These are phyloP conservation scores for Albifimbria verrucaria DNA, from an alignment of 2,329 filamentous ascomycete species.

Conservation along the genomic window DNA sequence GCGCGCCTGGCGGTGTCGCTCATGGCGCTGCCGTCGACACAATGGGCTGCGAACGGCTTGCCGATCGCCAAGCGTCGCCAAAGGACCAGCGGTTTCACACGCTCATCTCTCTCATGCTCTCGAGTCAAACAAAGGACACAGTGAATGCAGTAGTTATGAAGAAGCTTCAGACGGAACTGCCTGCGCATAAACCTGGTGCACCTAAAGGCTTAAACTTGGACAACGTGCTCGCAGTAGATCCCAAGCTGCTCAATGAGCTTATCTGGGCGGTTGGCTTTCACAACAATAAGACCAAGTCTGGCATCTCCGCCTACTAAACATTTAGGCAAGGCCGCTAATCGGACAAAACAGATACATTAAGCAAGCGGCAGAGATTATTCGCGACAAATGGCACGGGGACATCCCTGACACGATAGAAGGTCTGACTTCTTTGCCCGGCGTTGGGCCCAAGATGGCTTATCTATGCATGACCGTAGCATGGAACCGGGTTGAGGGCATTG, in stretches of 20 bases:
- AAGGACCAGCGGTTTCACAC: constrained; percentile 76
- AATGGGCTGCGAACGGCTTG: constrained; percentile 88
- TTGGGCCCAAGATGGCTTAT: constrained; percentile 94
- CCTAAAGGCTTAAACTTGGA: constrained; percentile 64
- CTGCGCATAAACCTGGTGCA: constrained; percentile 42
- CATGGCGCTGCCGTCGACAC: constrained; percentile 87
- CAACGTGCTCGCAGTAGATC: constrained; percentile 71
- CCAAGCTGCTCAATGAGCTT: constrained; percentile 63
- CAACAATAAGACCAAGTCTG: constrained; percentile 79
- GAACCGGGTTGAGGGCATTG: constrained; percentile 65
- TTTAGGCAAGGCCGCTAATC: constrained; percentile 13
- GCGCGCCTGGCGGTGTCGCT: constrained; percentile 49
- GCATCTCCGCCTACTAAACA: background rate
- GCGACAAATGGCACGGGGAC: constrained; percentile 67
- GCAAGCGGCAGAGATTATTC: constrained; percentile 67
- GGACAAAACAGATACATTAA: constrained; percentile 59
- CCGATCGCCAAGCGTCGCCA: constrained; percentile 45
- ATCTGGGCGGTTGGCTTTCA: constrained; percentile 89
- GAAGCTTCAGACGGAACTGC: constrained; percentile 71
- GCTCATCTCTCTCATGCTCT: constrained; percentile 84
- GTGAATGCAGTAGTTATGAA: constrained; percentile 82
- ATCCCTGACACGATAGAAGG: constrained; percentile 77
- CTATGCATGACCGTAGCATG: constrained; percentile 76
- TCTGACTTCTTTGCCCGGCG: constrained; percentile 74
- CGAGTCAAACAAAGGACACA: constrained; percentile 89